Evolutionary conservation across 208 protist species (phyloP).

Genomic region (Leishmania amazonensis): DNA sequence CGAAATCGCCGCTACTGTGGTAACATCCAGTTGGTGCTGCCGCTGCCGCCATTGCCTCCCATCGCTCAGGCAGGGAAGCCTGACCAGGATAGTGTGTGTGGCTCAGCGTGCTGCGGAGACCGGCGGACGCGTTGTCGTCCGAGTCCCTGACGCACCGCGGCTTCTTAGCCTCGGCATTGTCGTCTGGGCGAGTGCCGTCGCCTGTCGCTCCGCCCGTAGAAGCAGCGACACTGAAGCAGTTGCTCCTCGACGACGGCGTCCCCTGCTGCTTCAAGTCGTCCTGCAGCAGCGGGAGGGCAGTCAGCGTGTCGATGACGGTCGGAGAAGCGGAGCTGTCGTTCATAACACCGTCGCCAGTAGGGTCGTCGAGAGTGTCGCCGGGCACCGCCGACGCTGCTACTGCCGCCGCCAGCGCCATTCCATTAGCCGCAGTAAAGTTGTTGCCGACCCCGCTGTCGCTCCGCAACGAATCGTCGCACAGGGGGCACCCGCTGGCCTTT

Average conservation of each 20-base stretch:
- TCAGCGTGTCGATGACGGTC: background rate
- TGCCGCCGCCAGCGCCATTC: slow-evolving; percentile 17
- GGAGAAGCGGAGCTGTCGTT: slow-evolving; percentile 14
- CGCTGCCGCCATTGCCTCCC: too few relatives aligned
- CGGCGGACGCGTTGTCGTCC: background rate
- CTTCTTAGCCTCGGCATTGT: background rate
- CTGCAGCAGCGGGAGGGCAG: background rate
- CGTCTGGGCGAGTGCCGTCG: background rate
- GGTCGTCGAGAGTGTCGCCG: background rate
- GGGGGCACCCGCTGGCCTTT: slow-evolving; percentile 8
- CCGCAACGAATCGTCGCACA: slow-evolving; percentile 21
- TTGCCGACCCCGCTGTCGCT: background rate
- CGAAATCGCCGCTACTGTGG: background rate
- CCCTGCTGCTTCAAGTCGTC: background rate
- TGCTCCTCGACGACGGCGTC: background rate
- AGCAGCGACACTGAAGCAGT: background rate
- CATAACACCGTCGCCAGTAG: background rate
- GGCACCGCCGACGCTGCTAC: slow-evolving; percentile 12
- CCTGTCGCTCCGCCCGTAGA: background rate
- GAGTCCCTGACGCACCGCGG: background rate
- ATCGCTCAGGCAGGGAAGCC: background rate
- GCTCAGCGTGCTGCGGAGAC: background rate
- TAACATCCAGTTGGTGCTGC: background rate
- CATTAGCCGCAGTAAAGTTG: slow-evolving; percentile 21
- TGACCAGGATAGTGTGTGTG: background rate